These are phyloP conservation scores for Crithidia bombi DNA, from an alignment of 208 protist genomes.

Conservation along the genomic window DNA sequence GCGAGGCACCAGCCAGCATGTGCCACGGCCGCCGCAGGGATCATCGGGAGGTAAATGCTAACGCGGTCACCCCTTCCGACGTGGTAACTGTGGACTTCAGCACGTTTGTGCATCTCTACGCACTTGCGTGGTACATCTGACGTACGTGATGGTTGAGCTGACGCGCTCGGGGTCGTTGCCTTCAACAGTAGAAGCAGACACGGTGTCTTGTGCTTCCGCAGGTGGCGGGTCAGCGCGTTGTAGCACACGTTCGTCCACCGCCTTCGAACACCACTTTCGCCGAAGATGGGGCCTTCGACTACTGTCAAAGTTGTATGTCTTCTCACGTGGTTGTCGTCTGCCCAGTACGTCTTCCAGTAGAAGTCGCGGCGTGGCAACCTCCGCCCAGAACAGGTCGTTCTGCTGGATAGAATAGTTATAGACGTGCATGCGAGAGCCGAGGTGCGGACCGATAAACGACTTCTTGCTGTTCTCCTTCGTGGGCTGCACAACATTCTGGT, in stretches of 20 bases:
- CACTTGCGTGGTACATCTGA: constrained; percentile 83
- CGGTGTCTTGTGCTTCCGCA: constrained; percentile 64
- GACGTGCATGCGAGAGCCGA: constrained; percentile 58
- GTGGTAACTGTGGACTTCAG: constrained; percentile 84
- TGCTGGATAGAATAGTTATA: constrained; percentile 72
- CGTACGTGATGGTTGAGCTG: constrained; percentile 79
- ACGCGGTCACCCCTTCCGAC: constrained; percentile 94
- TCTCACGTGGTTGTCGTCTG: constrained; percentile 53
- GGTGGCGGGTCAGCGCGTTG: constrained; percentile 89
- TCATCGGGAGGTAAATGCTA: constrained; percentile 97
- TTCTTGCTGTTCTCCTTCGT: constrained; percentile 19
- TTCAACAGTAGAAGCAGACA: constrained; percentile 90
- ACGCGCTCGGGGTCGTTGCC: constrained; percentile 81
- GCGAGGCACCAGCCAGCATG: constrained; percentile 98
- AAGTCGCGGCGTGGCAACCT: constrained; percentile 67
- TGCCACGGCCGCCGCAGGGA: constrained; percentile 86
- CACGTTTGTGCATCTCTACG: constrained; percentile 88
- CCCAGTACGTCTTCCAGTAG: constrained; percentile 72
- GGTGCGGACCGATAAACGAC: constrained; percentile 47
- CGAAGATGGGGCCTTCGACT: constrained; percentile 60
- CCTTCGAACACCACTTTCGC: constrained; percentile 90
- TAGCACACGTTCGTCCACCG: constrained; percentile 90
- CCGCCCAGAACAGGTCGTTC: constrained; percentile 70
- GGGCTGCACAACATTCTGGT: neutral
- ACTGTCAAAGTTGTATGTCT: constrained; percentile 85